Evolutionary conservation across 768 basidiomycete species (phyloP).

Genomic region (Mycena filopes): DNA sequence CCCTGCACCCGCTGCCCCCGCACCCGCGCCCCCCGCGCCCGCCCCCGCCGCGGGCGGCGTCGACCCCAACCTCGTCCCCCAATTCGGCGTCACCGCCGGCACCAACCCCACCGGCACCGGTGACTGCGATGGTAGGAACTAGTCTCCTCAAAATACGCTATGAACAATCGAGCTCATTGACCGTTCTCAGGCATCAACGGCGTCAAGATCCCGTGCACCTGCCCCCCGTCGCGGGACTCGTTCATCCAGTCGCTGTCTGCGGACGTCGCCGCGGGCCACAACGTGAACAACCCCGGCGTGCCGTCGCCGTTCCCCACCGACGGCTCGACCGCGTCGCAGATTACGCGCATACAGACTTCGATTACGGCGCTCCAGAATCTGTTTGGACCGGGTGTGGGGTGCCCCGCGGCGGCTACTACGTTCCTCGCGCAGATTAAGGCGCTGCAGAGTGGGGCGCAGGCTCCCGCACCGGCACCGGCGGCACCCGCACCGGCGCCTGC

Average conservation of each 20-base stretch:
- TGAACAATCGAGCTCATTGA: too few relatives aligned
- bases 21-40: not conserved
- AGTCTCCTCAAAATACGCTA: constrained; percentile 72
- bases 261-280: constrained; percentile 73
- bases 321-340: constrained; percentile 32
- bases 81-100: constrained; percentile 11
- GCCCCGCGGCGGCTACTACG: too few relatives aligned
- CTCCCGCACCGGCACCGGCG: constrained; percentile 9
- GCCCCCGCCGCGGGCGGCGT: constrained; percentile 46
- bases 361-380: too few relatives aligned
- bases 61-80: constrained; percentile 42
- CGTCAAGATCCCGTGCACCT: too few relatives aligned
- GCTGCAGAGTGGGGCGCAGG: constrained; percentile 11
- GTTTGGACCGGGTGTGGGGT: too few relatives aligned
- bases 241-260: constrained; percentile 52
- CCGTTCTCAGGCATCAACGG: too few relatives aligned
- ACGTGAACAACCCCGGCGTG: constrained; percentile 69
- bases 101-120: constrained; percentile 16
- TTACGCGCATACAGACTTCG: too few relatives aligned
- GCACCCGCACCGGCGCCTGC: not conserved
- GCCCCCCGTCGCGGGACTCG: constrained; percentile 60
- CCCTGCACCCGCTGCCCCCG: not conserved
- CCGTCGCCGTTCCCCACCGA: constrained; percentile 72
- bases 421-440: too few relatives aligned
- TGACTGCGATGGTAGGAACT: constrained; percentile 38